Conservation (phyloP, 768 basidiomycete genomes). For the Auricularia heimuer region DNA sequence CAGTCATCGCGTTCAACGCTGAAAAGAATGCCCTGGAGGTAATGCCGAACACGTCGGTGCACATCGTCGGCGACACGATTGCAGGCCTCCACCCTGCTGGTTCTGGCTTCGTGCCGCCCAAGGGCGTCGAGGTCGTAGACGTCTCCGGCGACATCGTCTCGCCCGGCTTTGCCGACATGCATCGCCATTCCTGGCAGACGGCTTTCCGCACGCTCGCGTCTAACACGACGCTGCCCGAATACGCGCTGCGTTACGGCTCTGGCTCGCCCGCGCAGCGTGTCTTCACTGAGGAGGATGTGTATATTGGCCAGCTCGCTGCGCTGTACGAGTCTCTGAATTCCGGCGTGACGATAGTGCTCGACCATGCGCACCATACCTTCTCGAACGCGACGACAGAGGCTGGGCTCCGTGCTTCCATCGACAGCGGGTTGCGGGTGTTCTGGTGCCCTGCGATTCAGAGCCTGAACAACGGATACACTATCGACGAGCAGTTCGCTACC, state of each 20-base stretch:
- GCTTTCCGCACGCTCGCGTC: neutral
- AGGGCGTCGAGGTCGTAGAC: conserved; percentile 18
- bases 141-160: conserved; percentile 20
- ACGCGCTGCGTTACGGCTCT: neutral
- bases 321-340: conserved; percentile 22
- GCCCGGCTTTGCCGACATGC: conserved; percentile 24
- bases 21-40: neutral
- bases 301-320: conserved; percentile 21
- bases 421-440: neutral
- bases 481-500: neutral
- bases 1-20: neutral
- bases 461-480: neutral
- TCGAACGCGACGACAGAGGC: neutral
- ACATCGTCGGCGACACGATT: conserved; percentile 19
- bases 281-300: conserved; percentile 19
- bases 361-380: conserved; percentile 19
- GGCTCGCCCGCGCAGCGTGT: neutral
- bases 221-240: neutral
- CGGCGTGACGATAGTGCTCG: conserved; percentile 23
- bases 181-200: conserved; percentile 10
- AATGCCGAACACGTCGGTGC: conserved; percentile 13
- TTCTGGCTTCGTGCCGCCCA: conserved; percentile 1
- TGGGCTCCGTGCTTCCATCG: neutral
- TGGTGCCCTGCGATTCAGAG: neutral
- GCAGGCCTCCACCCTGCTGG: conserved; percentile 16